Evolutionary conservation across 495 filamentous ascomycete species (phyloP).

Genomic region (Hypomontagnella monticulosa): DNA sequence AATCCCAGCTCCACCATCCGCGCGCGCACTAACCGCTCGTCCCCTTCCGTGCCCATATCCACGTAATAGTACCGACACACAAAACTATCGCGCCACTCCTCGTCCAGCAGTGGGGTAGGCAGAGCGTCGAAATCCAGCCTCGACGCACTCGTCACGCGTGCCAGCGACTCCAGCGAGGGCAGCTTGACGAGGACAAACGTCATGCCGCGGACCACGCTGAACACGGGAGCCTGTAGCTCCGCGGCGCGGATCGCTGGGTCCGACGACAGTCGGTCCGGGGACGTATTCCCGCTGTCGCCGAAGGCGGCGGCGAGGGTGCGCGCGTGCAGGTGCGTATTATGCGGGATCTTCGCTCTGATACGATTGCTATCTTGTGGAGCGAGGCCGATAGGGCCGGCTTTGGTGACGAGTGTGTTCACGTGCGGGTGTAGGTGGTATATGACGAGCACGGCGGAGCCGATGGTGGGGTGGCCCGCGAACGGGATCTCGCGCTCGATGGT

Average conservation of each 20-base stretch:
- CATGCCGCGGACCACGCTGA: constrained; percentile 77
- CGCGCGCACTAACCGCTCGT: constrained; percentile 42
- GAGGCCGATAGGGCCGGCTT: constrained; percentile 66
- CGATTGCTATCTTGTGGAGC: constrained; percentile 10
- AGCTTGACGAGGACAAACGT: constrained; percentile 68
- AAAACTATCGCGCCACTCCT: constrained; percentile 66
- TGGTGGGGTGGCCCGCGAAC: constrained; percentile 82
- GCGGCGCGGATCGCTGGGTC: constrained; percentile 42
- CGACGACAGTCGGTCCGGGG: constrained; percentile 24
- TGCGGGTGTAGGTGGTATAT: constrained; percentile 40
- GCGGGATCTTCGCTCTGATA: constrained; percentile 68
- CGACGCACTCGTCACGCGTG: constrained; percentile 38
- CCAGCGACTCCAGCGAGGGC: constrained; percentile 56
- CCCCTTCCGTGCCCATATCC: constrained; percentile 43
- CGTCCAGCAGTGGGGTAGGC: constrained; percentile 57
- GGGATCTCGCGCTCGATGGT: constrained; percentile 68
- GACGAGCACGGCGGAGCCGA: constrained; percentile 71
- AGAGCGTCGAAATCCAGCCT: constrained; percentile 44
- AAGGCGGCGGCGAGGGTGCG: constrained; percentile 42
- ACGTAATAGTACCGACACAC: constrained; percentile 66
- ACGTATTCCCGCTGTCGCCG: neutral
- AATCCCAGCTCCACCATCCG: constrained; percentile 66
- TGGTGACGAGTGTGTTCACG: constrained; percentile 62
- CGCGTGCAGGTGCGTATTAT: constrained; percentile 71
- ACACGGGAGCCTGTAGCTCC: constrained; percentile 57